A percentile compares a stretch with the other conserved stretches of the same genome.
phyloP scores from a whole-genome alignment of 1,139 yeast genomes.

The Pichia kudriavzevii region DNA sequence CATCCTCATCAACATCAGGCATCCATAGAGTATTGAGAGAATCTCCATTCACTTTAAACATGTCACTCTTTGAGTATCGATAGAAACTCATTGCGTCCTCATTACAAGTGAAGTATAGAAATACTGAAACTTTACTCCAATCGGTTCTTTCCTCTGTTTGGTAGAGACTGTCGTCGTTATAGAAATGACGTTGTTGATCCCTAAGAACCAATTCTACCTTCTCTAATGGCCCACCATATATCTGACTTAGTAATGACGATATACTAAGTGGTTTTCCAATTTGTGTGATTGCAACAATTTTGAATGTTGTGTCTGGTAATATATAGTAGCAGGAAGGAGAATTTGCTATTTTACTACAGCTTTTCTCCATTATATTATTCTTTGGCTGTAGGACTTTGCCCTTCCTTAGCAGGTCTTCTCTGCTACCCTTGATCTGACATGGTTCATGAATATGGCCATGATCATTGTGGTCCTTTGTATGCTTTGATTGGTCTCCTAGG shows the following conservation, averaged over 20 bases:
- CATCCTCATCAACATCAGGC: conserved; percentile 9
- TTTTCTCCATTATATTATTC: background rate
- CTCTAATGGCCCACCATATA: conserved; percentile 73
- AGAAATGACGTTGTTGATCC: conserved; percentile 12
- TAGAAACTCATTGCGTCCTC: conserved; percentile 52
- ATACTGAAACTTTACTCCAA: conserved; percentile 29
- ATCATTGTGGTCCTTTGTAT: too few relatives aligned
- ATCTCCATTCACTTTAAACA: conserved; percentile 56
- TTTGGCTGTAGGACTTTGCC: background rate
- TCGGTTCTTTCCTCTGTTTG: conserved; percentile 14
- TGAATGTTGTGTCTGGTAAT: too few relatives aligned
- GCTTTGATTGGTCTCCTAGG: too few relatives aligned
- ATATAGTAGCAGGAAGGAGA: too few relatives aligned
- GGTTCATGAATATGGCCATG: too few relatives aligned
- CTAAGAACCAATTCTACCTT: conserved; percentile 31
- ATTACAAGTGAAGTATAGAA: conserved; percentile 46
- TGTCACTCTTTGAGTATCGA: conserved; percentile 46
- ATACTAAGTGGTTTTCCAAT: conserved; percentile 40
- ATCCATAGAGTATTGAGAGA: conserved; percentile 33
- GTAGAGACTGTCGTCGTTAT: conserved; percentile 5
- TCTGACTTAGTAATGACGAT: conserved; percentile 45
- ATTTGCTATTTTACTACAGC: too few relatives aligned
- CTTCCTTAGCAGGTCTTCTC: too few relatives aligned
- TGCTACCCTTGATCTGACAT: too few relatives aligned
- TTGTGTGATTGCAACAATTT: conserved; percentile 30